Evolutionary conservation across 495 filamentous ascomycete species (phyloP).

Genomic region (Penicillium salamii): DNA sequence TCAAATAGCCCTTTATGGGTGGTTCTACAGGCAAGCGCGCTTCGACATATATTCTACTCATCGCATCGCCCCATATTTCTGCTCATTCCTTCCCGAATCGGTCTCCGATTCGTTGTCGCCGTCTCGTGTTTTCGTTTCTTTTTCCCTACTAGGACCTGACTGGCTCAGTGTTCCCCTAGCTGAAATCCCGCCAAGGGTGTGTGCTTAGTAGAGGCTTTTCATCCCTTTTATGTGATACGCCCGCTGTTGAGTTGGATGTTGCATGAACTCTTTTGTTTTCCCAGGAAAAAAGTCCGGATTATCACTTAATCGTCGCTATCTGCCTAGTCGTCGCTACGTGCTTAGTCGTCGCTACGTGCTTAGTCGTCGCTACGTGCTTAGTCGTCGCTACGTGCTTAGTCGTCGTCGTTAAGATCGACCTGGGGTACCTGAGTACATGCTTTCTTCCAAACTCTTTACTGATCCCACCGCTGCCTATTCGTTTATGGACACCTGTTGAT

Average conservation of each 20-base stretch:
- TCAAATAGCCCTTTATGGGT: constrained; percentile 15
- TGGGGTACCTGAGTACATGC: background rate
- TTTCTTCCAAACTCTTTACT: background rate
- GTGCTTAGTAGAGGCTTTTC: constrained; percentile 12
- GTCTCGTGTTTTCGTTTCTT: constrained; percentile 16
- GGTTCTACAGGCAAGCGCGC: constrained; percentile 22
- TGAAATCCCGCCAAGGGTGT: constrained; percentile 3
- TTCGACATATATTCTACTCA: constrained; percentile 8
- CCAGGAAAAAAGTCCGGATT: constrained; percentile 5
- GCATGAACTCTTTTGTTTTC: constrained; percentile 18
- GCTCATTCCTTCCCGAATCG: constrained; percentile 2
- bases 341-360: no score
- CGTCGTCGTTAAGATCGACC: constrained; percentile 5
- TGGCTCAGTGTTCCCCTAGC: constrained; percentile 56
- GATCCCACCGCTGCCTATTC: background rate
- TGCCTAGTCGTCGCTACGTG: no score
- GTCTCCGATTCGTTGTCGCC: constrained; percentile 17
- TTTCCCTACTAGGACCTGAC: constrained; percentile 53
- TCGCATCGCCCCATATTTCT: constrained; percentile 11
- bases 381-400: no score
- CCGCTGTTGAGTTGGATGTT: constrained; percentile 10
- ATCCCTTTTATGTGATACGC: constrained; percentile 23
- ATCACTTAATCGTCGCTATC: background rate
- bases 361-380: no score
- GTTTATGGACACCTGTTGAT: constrained; percentile 26